Conservation (phyloP, 768 basidiomycete genomes). For the Leccinellum albellum region DNA sequence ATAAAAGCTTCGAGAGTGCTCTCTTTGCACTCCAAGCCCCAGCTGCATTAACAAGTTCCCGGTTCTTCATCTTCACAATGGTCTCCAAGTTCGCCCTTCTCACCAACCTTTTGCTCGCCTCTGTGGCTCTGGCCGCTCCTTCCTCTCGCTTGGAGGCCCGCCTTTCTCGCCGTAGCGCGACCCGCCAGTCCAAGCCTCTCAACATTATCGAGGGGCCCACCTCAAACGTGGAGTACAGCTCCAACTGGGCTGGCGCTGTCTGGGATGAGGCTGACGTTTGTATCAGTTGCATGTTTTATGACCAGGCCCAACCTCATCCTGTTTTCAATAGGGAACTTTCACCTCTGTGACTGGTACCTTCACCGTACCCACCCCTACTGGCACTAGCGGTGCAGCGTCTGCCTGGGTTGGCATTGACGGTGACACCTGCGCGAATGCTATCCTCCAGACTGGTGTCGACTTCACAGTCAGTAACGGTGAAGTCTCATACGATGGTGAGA, state of each 20-base stretch:
- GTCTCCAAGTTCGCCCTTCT: conserved; percentile 16
- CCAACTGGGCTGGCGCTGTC: conserved; percentile 22
- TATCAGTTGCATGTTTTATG: background rate
- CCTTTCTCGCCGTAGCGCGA: conserved; percentile 13
- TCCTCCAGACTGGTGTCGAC: conserved; percentile 17
- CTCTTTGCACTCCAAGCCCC: background rate
- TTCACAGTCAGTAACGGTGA: background rate
- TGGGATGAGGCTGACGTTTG: conserved; percentile 9
- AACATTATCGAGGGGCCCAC: background rate
- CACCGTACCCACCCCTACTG: conserved; percentile 4
- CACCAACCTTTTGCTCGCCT: conserved; percentile 18
- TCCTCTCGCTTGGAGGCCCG: conserved; percentile 14
- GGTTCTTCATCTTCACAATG: conserved; percentile 10
- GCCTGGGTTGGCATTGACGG: conserved; percentile 21
- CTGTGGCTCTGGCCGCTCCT: conserved; percentile 12
- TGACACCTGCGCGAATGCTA: conserved; percentile 1
- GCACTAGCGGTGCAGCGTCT: background rate
- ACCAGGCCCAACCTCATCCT: background rate
- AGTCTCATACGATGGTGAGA: conserved; percentile 9
- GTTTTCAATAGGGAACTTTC: conserved; percentile 9
- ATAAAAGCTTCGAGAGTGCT: conserved; percentile 10
- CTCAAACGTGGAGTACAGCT: conserved; percentile 9
- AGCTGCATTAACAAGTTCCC: background rate
- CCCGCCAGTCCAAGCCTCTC: conserved; percentile 12
- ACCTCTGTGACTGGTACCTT: conserved; percentile 10